These are phyloP conservation scores for Linum tenue DNA, from an alignment of 345 rosid genomes.

Conservation along the genomic window DNA sequence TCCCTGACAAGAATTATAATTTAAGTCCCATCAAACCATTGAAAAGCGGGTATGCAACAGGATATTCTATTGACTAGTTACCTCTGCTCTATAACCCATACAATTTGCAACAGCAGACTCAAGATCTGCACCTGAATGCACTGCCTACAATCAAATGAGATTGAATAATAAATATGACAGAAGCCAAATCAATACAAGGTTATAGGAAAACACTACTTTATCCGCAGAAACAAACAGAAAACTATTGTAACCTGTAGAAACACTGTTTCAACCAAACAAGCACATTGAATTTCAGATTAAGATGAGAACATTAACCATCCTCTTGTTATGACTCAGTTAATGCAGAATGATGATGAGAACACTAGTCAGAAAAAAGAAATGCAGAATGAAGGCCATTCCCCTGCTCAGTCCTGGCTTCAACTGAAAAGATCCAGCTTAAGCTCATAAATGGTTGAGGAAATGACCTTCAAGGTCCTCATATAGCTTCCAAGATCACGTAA, in stretches of 20 bases:
- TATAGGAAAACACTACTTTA: slow-evolving; percentile 1
- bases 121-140: slow-evolving; percentile 99
- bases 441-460: slow-evolving; percentile 17
- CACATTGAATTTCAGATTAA: background rate
- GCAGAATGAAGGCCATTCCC: background rate
- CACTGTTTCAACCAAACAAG: background rate
- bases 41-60: slow-evolving; percentile 9
- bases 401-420: background rate
- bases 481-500: slow-evolving; percentile 86
- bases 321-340: background rate
- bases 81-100: slow-evolving; percentile 87
- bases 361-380: background rate
- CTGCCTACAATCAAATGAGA: slow-evolving; percentile 52
- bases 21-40: slow-evolving; percentile 14
- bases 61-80: slow-evolving; percentile 25
- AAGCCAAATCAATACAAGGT: slow-evolving; percentile 5
- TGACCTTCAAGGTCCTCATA: slow-evolving; percentile 93
- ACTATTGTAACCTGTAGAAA: background rate
- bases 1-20: slow-evolving; percentile 45
- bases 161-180: background rate
- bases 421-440: slow-evolving; percentile 6
- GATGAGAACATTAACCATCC: background rate
- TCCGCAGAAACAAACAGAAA: no score
- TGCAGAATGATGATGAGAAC: background rate
- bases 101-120: slow-evolving; percentile 92